These are phyloP conservation scores for Aspergillus diversus DNA, from an alignment of 495 filamentous ascomycete genomes.

Conservation along the genomic window DNA sequence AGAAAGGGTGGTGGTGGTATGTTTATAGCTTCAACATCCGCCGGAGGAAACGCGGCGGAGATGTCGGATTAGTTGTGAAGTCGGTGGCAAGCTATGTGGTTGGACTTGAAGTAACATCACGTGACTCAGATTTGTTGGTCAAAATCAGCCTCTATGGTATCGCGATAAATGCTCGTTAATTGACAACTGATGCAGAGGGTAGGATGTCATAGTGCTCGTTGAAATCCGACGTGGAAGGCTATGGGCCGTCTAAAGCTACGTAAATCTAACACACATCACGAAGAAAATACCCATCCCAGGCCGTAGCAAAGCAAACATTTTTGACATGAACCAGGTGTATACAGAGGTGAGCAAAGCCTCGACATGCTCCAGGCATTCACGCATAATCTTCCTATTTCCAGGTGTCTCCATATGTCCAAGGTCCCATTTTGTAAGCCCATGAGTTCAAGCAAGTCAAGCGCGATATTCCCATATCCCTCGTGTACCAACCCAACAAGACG, in stretches of 20 bases:
- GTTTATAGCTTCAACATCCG: too few species aligned
- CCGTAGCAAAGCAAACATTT: conserved; percentile 27
- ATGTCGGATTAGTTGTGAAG: too few species aligned
- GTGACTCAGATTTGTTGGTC: too few species aligned
- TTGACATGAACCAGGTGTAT: conserved; percentile 36
- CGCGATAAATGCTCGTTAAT: too few species aligned
- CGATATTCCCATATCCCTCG: conserved; percentile 26
- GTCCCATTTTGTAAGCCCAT: conserved; percentile 27
- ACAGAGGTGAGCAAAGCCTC: conserved; percentile 27
- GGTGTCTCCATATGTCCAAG: conserved; percentile 32
- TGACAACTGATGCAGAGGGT: too few species aligned
- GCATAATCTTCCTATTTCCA: conserved; percentile 25
- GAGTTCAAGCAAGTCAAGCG: conserved; percentile 25
- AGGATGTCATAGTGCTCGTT: background rate
- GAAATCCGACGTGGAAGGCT: background rate
- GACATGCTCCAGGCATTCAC: conserved; percentile 26
- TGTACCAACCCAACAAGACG: conserved; percentile 36
- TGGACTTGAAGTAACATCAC: too few species aligned
- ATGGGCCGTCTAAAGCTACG: conserved; percentile 14
- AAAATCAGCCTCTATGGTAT: too few species aligned
- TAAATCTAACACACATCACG: conserved; percentile 13
- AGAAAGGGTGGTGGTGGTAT: too few species aligned
- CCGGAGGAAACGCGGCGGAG: too few species aligned
- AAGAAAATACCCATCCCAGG: background rate
- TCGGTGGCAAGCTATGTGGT: too few species aligned